A percentile compares a stretch with the other conserved stretches of the same genome.
phyloP scores from a whole-genome alignment of 306 rosid species.

The Quercus suber region DNA sequence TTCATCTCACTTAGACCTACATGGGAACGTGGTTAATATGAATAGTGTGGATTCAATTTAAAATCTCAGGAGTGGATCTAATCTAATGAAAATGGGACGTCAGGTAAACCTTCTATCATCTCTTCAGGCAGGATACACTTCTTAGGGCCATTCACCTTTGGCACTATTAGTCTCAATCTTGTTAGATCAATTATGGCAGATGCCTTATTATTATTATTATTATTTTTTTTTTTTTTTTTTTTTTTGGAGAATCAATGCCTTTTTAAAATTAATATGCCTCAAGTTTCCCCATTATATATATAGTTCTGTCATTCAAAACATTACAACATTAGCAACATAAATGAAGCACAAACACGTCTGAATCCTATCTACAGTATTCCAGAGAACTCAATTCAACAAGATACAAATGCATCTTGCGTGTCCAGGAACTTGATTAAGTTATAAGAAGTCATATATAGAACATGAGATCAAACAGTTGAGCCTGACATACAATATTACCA shows the following conservation, averaged over 20 bases:
- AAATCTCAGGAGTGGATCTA: neutral
- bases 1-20: neutral
- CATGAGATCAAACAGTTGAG: conserved; percentile 20
- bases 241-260: neutral
- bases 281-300: too few relatives aligned
- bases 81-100: neutral
- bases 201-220: too few relatives aligned
- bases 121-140: neutral
- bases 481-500: conserved; percentile 62
- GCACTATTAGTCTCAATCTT: neutral
- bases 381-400: neutral
- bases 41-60: neutral
- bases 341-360: neutral
- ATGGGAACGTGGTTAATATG: neutral
- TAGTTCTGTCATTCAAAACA: neutral
- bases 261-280: neutral
- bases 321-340: neutral
- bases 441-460: conserved; percentile 21
- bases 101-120: neutral
- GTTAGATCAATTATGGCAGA: neutral
- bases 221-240: too few relatives aligned
- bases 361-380: neutral
- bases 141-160: neutral
- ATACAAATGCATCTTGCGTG: neutral
- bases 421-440: neutral